Percentiles rank a stretch among this genome's conserved stretches.
phyloP scores from a whole-genome alignment of 2,329 filamentous ascomycete genomes.

The Onygena corvina region DNA sequence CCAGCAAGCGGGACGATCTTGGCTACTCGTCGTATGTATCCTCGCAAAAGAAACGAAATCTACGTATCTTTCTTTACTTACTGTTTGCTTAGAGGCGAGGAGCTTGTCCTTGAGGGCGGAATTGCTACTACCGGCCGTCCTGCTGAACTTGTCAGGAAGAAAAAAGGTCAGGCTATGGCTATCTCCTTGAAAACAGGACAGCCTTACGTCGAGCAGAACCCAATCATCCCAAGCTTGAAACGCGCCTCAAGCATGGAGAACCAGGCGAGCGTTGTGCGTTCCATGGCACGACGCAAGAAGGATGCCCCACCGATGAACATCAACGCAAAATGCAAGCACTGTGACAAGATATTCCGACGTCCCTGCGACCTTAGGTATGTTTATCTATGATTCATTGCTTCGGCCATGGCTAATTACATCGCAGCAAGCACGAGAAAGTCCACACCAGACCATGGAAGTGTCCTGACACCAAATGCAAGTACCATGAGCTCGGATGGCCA shows the following conservation, averaged over 20 bases:
- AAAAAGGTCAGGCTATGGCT: slow-evolving; percentile 60
- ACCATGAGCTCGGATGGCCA: slow-evolving; percentile 79
- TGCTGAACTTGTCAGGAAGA: slow-evolving; percentile 70
- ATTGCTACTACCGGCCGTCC: slow-evolving; percentile 69
- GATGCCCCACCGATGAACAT: slow-evolving; percentile 76
- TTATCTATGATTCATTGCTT: slow-evolving; percentile 10
- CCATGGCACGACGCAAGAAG: slow-evolving; percentile 93
- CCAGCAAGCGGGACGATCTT: slow-evolving; percentile 34
- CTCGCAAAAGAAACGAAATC: background rate
- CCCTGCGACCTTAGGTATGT: slow-evolving; percentile 75
- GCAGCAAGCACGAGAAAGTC: slow-evolving; percentile 84
- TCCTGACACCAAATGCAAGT: slow-evolving; percentile 69
- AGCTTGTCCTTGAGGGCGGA: slow-evolving; percentile 70
- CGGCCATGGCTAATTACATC: background rate
- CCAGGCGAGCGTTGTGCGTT: slow-evolving; percentile 67
- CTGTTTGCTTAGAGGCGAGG: slow-evolving; percentile 44
- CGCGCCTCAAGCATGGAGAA: slow-evolving; percentile 44
- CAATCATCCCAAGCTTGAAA: slow-evolving; percentile 36
- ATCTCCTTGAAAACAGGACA: slow-evolving; percentile 64
- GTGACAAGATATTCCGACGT: slow-evolving; percentile 86
- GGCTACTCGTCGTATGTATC: slow-evolving; percentile 39
- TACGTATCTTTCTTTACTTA: slow-evolving; percentile 28
- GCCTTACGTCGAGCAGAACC: slow-evolving; percentile 40
- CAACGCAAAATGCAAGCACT: slow-evolving; percentile 68
- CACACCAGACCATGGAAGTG: slow-evolving; percentile 97